Base-by-base conservation (phyloP, 352 stramenopile species). In the Pythium oligandrum region DNA sequence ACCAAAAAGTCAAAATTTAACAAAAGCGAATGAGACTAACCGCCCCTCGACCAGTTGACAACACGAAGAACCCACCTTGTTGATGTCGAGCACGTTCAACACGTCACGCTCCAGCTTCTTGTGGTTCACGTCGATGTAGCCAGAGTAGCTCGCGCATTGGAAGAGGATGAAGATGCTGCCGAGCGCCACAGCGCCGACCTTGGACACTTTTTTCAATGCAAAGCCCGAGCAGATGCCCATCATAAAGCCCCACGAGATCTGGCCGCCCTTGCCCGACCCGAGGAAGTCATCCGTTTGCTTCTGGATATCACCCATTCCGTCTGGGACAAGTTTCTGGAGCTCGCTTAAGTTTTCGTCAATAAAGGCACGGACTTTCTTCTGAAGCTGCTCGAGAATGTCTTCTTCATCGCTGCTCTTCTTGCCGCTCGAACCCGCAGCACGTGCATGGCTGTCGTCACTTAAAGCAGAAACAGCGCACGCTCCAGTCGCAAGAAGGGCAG, bases 51-150 rank as follows among this genome's bases (percentile, higher is more conserved):
- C 26, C 40, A 37, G 36, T 17, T 50, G 3, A 3, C 36, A 43
- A 36, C 26, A 57, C 17, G 17, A 9, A 48, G 2, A 34, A 47
- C 9, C 26, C 53, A 92, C 82, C 74, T 93, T 77, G 61, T 92
- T 88, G 35, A 90, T 70, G 44, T 96, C 83, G 32, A 95, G 65
- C 43, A 82, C 75, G 31, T 61, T 69, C 55, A 73, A 77, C 33
- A 91, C 45, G 55, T 96, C 83, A 4, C 83, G 68, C 61, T 91
- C 71, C 44, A 98, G 63, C 61, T 97, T 96, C 49, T 87, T 79
- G 78, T 96, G 96, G 70, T 98, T 78, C 17, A 98, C 80, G 52
- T 90, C 61, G 46, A 98, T 79, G 59, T 97, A 97, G 33, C 90
- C 93, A 34, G 71, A 79, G 63, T 94, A 96, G 39, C 75, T 95